Evolutionary conservation across 1,284 basidiomycete genomes (phyloP).

Genomic region (Peniophora sp.): DNA sequence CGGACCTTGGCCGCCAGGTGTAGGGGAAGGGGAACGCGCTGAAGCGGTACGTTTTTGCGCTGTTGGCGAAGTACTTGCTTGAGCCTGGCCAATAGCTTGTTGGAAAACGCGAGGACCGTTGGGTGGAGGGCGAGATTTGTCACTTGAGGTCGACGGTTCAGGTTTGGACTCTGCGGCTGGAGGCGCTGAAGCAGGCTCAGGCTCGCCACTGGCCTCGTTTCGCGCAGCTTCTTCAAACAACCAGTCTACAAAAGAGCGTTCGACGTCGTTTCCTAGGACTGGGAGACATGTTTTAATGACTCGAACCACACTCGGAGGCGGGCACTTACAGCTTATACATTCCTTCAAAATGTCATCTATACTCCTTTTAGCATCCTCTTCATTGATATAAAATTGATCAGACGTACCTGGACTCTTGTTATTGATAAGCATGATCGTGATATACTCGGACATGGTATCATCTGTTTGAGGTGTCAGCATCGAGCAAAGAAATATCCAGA

Average conservation of each 20-base stretch:
- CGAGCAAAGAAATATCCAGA: not conserved
- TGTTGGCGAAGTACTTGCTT: slow-evolving; percentile 41
- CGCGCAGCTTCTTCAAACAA: slow-evolving; percentile 69
- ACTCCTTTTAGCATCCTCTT: slow-evolving; percentile 71
- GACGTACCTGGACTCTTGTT: slow-evolving; percentile 72
- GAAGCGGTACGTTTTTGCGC: slow-evolving; percentile 64
- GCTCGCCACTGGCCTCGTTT: slow-evolving; percentile 34
- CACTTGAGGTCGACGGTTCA: too few relatives aligned
- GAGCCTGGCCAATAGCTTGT: slow-evolving; percentile 59
- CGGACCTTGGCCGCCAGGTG: slow-evolving; percentile 49
- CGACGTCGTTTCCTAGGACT: slow-evolving; percentile 24
- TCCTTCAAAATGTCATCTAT: slow-evolving; percentile 36
- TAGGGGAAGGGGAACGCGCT: slow-evolving; percentile 70
- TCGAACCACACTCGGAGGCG: too few relatives aligned
- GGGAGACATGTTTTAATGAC: too few relatives aligned
- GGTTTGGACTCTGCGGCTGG: too few relatives aligned
- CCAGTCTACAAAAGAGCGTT: slow-evolving; percentile 77
- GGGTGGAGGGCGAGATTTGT: slow-evolving; percentile 12
- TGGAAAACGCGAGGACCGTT: slow-evolving; percentile 40
- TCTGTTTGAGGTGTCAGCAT: slow-evolving; percentile 32
- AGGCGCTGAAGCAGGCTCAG: slow-evolving; percentile 27
- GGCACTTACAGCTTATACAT: slow-evolving; percentile 5
- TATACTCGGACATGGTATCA: slow-evolving; percentile 86
- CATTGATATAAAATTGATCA: slow-evolving; percentile 56
- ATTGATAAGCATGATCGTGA: slow-evolving; percentile 88